Percentiles rank a stretch among this genome's conserved stretches.
These are phyloP conservation scores for Sicyos baderoa DNA, from an alignment of 306 rosid genomes.

Conservation along the genomic window DNA sequence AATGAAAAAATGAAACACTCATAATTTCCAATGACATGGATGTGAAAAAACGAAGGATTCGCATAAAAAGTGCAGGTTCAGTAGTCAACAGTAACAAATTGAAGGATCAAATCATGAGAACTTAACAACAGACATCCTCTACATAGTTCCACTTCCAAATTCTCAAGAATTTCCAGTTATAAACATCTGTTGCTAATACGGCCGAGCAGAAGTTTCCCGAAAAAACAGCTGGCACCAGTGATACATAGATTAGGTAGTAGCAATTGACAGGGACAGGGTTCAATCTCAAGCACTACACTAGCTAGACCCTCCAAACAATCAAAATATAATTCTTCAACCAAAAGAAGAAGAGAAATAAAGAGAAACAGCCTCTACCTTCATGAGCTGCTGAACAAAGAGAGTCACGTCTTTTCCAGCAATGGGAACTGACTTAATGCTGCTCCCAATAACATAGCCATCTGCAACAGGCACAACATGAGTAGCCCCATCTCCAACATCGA, in stretches of 20 bases:
- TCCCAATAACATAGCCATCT: constrained; percentile 96
- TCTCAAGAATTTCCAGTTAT: neutral
- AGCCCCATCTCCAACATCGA: constrained; percentile 94
- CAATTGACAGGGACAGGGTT: neutral
- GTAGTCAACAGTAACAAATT: neutral
- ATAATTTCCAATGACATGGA: neutral
- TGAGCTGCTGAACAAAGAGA: constrained; percentile 89
- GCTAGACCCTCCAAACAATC: neutral
- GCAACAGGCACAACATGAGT: constrained; percentile 96
- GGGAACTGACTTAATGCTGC: constrained; percentile 93
- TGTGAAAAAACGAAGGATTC: neutral
- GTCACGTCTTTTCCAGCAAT: constrained; percentile 90
- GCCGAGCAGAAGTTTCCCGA: no score
- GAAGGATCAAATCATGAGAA: constrained; percentile 3
- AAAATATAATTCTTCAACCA: constrained; percentile 1
- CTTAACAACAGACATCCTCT: neutral
- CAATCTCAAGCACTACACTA: neutral
- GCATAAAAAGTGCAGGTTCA: neutral
- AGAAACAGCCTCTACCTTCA: constrained; percentile 59
- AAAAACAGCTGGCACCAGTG: neutral
- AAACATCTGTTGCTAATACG: neutral
- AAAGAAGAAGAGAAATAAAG: neutral
- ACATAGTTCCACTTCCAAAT: neutral
- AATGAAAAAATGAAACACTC: neutral
- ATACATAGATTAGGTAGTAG: neutral